Evolutionary conservation across 23 red algal species (phyloP).

Genomic region (Gracilaria caudata): DNA sequence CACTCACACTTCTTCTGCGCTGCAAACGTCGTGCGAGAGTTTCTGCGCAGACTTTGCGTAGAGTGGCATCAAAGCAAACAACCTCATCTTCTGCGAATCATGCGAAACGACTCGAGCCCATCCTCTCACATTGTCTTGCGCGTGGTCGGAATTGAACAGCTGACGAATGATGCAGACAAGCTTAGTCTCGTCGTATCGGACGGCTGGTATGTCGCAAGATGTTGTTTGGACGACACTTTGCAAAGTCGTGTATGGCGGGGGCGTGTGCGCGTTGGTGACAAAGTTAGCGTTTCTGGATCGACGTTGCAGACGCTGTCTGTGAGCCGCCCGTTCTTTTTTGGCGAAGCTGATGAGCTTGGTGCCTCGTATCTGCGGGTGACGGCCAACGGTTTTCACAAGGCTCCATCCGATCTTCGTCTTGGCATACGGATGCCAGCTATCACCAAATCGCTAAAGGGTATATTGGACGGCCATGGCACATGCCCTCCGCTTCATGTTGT

Average conservation of each 20-base stretch:
- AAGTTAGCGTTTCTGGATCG: conserved; percentile 50
- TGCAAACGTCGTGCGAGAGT: conserved; percentile 58
- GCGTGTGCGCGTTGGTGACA: conserved; percentile 49
- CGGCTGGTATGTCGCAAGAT: conserved; percentile 68
- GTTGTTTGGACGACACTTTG: conserved; percentile 26
- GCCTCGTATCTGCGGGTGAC: not conserved
- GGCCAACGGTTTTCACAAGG: conserved; percentile 50
- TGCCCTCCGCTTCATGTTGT: conserved; percentile 45
- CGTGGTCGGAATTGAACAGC: conserved; percentile 44
- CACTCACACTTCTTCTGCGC: conserved; percentile 18
- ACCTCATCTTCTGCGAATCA: conserved; percentile 59
- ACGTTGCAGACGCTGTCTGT: conserved; percentile 24
- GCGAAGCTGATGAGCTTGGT: conserved; percentile 63
- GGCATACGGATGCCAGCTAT: conserved; percentile 21
- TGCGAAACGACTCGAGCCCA: conserved; percentile 60
- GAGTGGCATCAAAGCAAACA: conserved; percentile 57
- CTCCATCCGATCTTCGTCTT: not conserved
- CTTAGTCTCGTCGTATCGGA: conserved; percentile 48
- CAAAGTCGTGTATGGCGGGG: conserved; percentile 36
- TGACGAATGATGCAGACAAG: not conserved
- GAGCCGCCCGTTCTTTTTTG: conserved; percentile 48
- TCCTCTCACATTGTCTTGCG: conserved; percentile 54
- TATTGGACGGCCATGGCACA: conserved; percentile 32
- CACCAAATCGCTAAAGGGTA: conserved; percentile 20
- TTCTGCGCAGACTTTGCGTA: conserved; percentile 49